These are phyloP conservation scores for Vanrija sp. DNA, from an alignment of 1,284 basidiomycete species.

Conservation along the genomic window DNA sequence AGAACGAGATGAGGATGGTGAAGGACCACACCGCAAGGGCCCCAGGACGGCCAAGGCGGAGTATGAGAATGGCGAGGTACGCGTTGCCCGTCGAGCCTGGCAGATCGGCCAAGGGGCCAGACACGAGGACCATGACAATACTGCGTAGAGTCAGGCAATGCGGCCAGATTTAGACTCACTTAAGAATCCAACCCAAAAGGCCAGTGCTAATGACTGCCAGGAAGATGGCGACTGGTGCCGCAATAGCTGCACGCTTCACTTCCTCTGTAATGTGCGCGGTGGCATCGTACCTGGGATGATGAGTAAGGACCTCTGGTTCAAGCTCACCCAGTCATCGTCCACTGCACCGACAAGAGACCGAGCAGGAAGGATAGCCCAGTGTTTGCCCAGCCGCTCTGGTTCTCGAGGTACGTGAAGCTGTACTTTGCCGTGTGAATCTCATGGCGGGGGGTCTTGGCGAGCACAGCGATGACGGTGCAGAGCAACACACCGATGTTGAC, in stretches of 20 bases:
- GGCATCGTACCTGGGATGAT: slow-evolving; percentile 56
- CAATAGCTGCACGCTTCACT: slow-evolving; percentile 80
- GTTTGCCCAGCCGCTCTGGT: slow-evolving; percentile 70
- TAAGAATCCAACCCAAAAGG: slow-evolving; percentile 74
- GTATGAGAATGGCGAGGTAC: slow-evolving; percentile 69
- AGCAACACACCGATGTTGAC: slow-evolving; percentile 62
- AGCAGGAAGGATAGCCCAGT: slow-evolving; percentile 80
- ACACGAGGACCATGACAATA: slow-evolving; percentile 67
- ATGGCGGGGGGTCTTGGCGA: slow-evolving; percentile 68
- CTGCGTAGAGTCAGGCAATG: neutral
- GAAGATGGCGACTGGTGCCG: slow-evolving; percentile 76
- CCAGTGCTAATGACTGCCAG: slow-evolving; percentile 85
- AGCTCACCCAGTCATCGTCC: slow-evolving; percentile 60
- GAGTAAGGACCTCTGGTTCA: slow-evolving; percentile 40
- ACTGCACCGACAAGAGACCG: slow-evolving; percentile 83
- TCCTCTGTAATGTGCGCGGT: slow-evolving; percentile 88
- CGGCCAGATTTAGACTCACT: slow-evolving; percentile 31
- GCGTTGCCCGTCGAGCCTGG: slow-evolving; percentile 65
- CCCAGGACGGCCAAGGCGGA: slow-evolving; percentile 67
- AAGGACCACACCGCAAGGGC: slow-evolving; percentile 66
- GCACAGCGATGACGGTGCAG: slow-evolving; percentile 72
- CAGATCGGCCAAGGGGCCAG: slow-evolving; percentile 55
- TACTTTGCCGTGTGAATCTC: slow-evolving; percentile 77
- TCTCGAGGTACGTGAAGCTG: slow-evolving; percentile 58
- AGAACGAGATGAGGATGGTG: slow-evolving; percentile 67